phyloP scores from a whole-genome alignment of 2,329 filamentous ascomycete genomes.

The Cordyceps cateniannulata region DNA sequence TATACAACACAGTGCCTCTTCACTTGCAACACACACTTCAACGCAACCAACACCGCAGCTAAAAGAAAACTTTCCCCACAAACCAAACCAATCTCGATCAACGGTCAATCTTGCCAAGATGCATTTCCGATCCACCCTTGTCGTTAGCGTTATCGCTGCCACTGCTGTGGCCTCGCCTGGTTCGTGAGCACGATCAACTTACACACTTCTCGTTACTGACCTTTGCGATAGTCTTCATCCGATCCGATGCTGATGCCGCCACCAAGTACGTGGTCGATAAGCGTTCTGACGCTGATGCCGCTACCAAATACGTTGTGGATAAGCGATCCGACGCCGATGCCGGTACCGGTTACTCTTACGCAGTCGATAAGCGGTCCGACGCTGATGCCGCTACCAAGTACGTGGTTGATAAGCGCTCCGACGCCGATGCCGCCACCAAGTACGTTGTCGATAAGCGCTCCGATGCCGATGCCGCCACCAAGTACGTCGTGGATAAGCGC shows the following conservation, averaged over 20 bases:
- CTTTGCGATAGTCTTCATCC: neutral
- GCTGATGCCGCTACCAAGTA: neutral
- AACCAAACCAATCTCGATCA: neutral
- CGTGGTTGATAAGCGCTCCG: neutral
- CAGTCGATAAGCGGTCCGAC: neutral
- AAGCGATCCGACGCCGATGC: neutral
- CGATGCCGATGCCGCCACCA: neutral
- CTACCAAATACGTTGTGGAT: neutral
- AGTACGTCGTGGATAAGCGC: neutral
- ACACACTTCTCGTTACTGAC: neutral
- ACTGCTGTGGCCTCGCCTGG: neutral
- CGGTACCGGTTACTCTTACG: neutral
- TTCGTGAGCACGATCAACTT: neutral
- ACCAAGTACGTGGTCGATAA: neutral
- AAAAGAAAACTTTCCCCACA: neutral
- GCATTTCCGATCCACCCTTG: neutral
- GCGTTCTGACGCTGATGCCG: neutral
- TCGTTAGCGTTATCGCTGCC: neutral
- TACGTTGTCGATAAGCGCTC: neutral
- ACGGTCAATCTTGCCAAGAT: neutral
- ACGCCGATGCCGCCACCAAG: neutral
- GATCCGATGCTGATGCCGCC: constrained; percentile 1
- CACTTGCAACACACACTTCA: neutral
- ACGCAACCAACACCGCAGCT: neutral
- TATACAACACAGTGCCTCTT: neutral